Evolutionary conservation across 2,329 filamentous ascomycete species (phyloP), one percentile per base, ranked within the genome.

Genomic region (Tolypocladium ovalisporum): DNA sequence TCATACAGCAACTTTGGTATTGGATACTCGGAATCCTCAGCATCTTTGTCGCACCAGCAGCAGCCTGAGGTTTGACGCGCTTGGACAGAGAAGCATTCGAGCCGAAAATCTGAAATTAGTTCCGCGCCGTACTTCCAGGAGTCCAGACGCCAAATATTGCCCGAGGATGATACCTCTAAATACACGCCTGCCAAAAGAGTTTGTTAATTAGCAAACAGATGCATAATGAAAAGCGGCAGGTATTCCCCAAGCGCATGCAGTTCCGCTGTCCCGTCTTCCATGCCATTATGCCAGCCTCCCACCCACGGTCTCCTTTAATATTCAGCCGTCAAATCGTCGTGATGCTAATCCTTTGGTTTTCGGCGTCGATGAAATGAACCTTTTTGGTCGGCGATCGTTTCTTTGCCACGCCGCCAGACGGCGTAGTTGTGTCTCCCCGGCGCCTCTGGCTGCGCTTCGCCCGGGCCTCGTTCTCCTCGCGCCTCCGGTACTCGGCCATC

Each of bases 401-500:
- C 52, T 68, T 59, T 56, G 68, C 54, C 35, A 56, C 42, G 51
- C 52, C 36, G 55, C 67, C 61, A 39, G 65, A 57, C 57, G 60
- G 62, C 56, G 60, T 62, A 37, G 58, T 64, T 12, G 64, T 65
- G 34, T 67, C 71, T 9, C 65, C 71, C 10, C 76, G 73, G 51
- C 83, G 74, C 53, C 78, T 75, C 65, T 80, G 76, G 61, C 71
- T 86, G 57, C 84, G 75, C 61, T 71, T 74, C 0, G 80, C 78
- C 54, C 84, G 74, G 4, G 83, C 83, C 57, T 87, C 82, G 53
- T 74, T 76, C 64, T 83, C 81, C 63, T 86, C 82, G 27, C 84
- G 76, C 63, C 78, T 82, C 61, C 74, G 78, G 66, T 86, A 87
- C 52, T 84, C 83, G 12, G 77, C 78, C 64, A 87, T 76, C 68